Percentiles rank a stretch among this genome's conserved stretches.
These are phyloP conservation scores for Leishmania lainsoni DNA, from an alignment of 208 protist genomes.

Conservation along the genomic window DNA sequence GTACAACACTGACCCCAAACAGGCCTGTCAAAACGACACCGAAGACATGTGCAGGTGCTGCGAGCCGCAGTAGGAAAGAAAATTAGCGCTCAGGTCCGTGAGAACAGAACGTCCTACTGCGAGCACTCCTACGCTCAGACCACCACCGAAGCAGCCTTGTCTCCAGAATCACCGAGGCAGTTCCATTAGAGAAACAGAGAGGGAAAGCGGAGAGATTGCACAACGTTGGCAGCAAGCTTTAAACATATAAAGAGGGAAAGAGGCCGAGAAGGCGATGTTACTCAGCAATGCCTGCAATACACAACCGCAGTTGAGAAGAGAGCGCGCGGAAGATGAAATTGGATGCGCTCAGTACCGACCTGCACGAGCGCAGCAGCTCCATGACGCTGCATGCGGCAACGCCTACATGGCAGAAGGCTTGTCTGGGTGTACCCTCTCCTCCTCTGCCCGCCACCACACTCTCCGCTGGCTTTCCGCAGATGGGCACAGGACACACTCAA, in stretches of 20 bases:
- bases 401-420: background rate
- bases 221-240: background rate
- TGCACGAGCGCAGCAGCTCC: background rate
- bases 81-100: background rate
- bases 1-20: background rate
- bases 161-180: background rate
- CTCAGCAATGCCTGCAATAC: background rate
- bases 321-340: background rate
- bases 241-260: background rate
- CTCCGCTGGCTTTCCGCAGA: background rate
- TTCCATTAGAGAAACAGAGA: background rate
- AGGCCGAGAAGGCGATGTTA: background rate
- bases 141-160: background rate
- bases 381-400: background rate
- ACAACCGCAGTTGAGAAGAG: background rate
- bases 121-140: background rate
- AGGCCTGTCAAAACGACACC: background rate
- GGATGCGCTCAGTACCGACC: background rate
- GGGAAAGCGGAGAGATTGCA: background rate
- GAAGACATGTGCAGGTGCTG: background rate
- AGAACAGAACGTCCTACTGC: background rate
- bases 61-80: background rate
- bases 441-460: background rate
- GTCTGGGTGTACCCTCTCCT: too few relatives aligned
- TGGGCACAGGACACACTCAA: background rate